Evolutionary conservation across 1,284 basidiomycete genomes (phyloP).

Genomic region (Malassezia dermatis): DNA sequence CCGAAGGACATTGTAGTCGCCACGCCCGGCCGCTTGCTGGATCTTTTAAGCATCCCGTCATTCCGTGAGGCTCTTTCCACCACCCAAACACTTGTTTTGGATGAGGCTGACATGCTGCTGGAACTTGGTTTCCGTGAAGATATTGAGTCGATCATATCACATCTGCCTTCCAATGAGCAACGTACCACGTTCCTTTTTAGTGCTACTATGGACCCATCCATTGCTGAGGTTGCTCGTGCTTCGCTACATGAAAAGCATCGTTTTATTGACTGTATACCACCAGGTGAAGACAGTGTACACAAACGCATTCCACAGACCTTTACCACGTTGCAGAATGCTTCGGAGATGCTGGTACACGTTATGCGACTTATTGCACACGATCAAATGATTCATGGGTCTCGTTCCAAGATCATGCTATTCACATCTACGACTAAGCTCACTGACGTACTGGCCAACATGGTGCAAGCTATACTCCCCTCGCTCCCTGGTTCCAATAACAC

Average conservation of each 20-base stretch:
- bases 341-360: conserved; percentile 68
- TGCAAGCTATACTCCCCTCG: conserved; percentile 15
- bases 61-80: conserved; percentile 28
- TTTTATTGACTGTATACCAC: conserved; percentile 56
- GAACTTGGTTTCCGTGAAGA: conserved; percentile 94
- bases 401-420: conserved; percentile 78
- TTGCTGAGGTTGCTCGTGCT: conserved; percentile 52
- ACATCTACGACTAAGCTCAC: conserved; percentile 76
- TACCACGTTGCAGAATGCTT: conserved; percentile 61
- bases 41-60: conserved; percentile 56
- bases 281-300: conserved; percentile 60
- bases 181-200: conserved; percentile 91
- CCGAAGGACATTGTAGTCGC: conserved; percentile 78
- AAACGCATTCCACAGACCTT: conserved; percentile 71
- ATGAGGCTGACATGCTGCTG: conserved; percentile 88
- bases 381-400: conserved; percentile 63
- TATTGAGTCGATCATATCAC: conserved; percentile 63
- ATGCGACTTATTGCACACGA: conserved; percentile 77
- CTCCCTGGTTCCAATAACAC: conserved; percentile 21
- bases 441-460: conserved; percentile 61
- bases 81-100: conserved; percentile 69
- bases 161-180: conserved; percentile 59
- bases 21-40: conserved; percentile 79
- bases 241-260: conserved; percentile 58
- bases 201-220: conserved; percentile 59